phyloP scores from a whole-genome alignment of 345 rosid genomes.

The Eucalyptus virginea region DNA sequence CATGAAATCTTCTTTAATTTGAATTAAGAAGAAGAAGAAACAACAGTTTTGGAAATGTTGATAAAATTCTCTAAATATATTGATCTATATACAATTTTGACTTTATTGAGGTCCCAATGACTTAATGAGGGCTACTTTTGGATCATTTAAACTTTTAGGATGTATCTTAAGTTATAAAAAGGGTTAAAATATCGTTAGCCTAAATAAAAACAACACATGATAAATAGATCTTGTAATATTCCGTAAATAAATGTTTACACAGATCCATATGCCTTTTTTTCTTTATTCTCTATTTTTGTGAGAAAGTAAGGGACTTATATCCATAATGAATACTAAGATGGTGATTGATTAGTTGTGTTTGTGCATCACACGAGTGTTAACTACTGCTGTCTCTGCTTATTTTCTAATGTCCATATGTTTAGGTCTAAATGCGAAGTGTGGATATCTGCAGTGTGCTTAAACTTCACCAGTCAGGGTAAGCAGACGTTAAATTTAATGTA shows the following conservation, averaged over 20 bases:
- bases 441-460: background rate
- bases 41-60: background rate
- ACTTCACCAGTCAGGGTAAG: background rate
- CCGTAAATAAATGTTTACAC: rapidly evolving
- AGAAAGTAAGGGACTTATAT: background rate
- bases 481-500: background rate
- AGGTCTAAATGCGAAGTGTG: background rate
- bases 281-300: background rate
- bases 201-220: background rate
- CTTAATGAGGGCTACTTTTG: background rate
- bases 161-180: background rate
- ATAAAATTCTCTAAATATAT: background rate
- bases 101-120: background rate
- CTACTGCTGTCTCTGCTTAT: background rate
- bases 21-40: background rate
- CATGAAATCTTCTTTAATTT: background rate
- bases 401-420: background rate
- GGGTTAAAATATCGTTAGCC: background rate
- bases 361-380: background rate
- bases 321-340: background rate
- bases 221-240: background rate
- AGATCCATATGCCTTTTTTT: background rate
- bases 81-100: background rate
- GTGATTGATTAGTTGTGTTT: background rate
- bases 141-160: background rate